Evolutionary conservation across 2,329 filamentous ascomycete genomes (phyloP).

Genomic region (Apiospora marii): DNA sequence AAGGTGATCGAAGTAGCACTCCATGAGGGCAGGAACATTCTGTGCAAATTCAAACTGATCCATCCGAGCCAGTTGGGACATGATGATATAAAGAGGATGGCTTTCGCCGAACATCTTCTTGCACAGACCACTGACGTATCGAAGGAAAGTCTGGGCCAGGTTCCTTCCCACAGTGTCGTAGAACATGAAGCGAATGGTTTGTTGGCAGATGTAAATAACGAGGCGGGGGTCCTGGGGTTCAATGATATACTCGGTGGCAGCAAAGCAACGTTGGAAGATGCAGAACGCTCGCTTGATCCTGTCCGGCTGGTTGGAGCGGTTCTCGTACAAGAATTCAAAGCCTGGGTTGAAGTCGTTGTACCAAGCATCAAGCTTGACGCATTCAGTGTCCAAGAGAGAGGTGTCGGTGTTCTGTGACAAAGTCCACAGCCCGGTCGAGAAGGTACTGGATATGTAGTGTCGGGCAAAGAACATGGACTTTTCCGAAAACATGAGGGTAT

Average conservation of each 20-base stretch:
- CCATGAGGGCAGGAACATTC: slow-evolving; percentile 22
- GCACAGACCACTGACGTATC: slow-evolving; percentile 24
- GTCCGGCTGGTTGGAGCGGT: not conserved
- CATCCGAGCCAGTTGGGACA: slow-evolving; percentile 21
- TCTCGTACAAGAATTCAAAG: slow-evolving; percentile 8
- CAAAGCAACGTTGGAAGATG: slow-evolving; percentile 25
- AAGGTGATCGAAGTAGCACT: slow-evolving; percentile 28
- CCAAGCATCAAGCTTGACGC: slow-evolving; percentile 27
- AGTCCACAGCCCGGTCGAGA: slow-evolving; percentile 25
- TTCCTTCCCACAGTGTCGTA: slow-evolving; percentile 25
- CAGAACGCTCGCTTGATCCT: slow-evolving; percentile 24
- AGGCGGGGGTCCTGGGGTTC: slow-evolving; percentile 25
- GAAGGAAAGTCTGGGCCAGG: slow-evolving; percentile 24
- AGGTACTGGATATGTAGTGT: slow-evolving; percentile 27
- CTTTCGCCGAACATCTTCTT: slow-evolving; percentile 14
- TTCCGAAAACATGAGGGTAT: slow-evolving; percentile 13
- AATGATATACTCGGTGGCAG: slow-evolving; percentile 23
- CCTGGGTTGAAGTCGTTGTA: slow-evolving; percentile 29
- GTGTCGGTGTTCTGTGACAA: slow-evolving; percentile 21
- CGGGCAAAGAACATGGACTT: slow-evolving; percentile 28
- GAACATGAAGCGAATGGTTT: slow-evolving; percentile 27
- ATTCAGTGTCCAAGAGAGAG: slow-evolving; percentile 19
- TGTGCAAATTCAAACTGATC: slow-evolving; percentile 24
- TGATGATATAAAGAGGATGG: slow-evolving; percentile 23
- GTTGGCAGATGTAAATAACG: slow-evolving; percentile 27